Evolutionary conservation across 192 early-diverging fungal genomes (phyloP), one percentile per base, ranked within the genome.

Genomic region (Coemansia sp.): DNA sequence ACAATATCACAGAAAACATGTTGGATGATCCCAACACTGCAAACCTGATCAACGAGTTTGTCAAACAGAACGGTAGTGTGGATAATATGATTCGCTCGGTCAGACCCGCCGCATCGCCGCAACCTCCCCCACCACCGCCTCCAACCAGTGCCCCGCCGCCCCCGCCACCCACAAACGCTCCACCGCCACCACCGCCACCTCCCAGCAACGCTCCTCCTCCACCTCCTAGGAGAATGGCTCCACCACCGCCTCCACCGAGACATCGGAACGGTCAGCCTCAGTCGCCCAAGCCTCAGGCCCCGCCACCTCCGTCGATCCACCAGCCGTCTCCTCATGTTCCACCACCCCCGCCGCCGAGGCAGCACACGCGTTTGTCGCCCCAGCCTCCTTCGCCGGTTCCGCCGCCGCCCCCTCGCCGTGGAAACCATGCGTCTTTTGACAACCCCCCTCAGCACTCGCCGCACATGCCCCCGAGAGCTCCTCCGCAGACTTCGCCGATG

Each of bases 11-110:
- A 24, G 78, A 81, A 35, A 71, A 53, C 30, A 65, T 78, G 60
- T 82, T 86, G 20, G 81, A 83, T 39, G 81, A 87, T 35, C 73
- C 75, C 25, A 78, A 83, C 40, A 83, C 86, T 22, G 80, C 82
- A 23, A 78, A 80, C 25, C 85, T 88, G 54, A 83, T 90, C 34
- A 68, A 79, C 29, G 60, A 85, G 35, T 88, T 86, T 78, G 78
- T 90, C 9, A 63, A 84, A 23, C 54, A 81, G 41, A 80, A 79
- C 48, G 83, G 84, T 33, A 85, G 84, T 1, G 67, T 82, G 3
- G 66, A 77, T 22, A 75, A 62, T 27, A 63, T 78, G 54, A 69
- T 70, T 29, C 60, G 61, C 46, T 72, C 76, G 3, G 50, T 50
- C n/a, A 51, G 55, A 29, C 56, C 64, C 3, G 41, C 46, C 2